A percentile compares a stretch with the other conserved stretches of the same genome.
These are phyloP conservation scores for Dendrobium catenatum DNA, from an alignment of 106 monocot genomes.

Conservation along the genomic window DNA sequence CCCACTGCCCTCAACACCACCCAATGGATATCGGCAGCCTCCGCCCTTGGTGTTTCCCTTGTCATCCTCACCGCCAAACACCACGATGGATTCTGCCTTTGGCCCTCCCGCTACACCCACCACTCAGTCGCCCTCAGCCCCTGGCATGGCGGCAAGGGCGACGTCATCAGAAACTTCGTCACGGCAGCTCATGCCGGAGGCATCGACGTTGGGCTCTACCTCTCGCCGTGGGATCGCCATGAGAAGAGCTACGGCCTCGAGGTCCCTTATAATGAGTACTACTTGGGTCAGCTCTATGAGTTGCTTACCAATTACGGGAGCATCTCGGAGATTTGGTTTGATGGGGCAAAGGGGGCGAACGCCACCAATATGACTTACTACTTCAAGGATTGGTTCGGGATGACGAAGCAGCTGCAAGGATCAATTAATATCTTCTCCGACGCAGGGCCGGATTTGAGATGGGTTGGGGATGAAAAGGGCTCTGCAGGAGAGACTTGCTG, in stretches of 20 bases:
- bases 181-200: constrained; percentile 43
- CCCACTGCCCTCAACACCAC: constrained; percentile 44
- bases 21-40: constrained; percentile 69
- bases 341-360: constrained; percentile 80
- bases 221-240: constrained; percentile 94
- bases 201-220: constrained; percentile 64
- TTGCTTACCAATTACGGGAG: constrained; percentile 64
- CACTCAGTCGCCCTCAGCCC: constrained; percentile 63
- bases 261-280: constrained; percentile 69
- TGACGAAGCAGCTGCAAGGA: constrained; percentile 58
- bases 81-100: constrained; percentile 95
- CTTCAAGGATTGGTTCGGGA: constrained; percentile 69
- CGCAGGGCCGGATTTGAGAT: constrained; percentile 76
- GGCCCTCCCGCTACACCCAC: constrained; percentile 70
- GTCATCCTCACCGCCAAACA: constrained; percentile 81
- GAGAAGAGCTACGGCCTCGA: constrained; percentile 65
- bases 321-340: constrained; percentile 86
- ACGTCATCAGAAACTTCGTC: constrained; percentile 58
- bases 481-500: constrained; percentile 71
- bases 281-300: constrained; percentile 67
- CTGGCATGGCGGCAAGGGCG: constrained; percentile 60
- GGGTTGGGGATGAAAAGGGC: constrained; percentile 85
- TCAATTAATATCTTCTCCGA: constrained; percentile 95
- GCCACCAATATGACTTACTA: constrained; percentile 82
- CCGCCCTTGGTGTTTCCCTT: constrained; percentile 39